Conservation (phyloP, 179 eudicot genomes). For the Camellia oleifera region DNA sequence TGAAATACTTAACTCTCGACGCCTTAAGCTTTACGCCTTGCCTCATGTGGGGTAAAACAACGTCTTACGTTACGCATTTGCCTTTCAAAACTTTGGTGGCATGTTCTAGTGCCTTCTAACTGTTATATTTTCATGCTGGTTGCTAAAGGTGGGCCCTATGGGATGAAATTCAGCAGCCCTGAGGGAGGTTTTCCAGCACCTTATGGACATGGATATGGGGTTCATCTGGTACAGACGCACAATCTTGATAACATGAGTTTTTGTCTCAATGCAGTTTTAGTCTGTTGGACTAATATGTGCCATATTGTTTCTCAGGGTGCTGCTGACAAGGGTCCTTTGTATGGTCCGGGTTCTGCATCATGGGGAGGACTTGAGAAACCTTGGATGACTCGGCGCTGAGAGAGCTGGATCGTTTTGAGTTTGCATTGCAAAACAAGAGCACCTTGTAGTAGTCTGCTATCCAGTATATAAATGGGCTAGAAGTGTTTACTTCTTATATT, state of each 20-base stretch:
- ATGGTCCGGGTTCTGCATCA: constrained; percentile 78
- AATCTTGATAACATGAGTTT: constrained; percentile 5
- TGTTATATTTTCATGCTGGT: constrained; percentile 12
- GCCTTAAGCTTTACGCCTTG: too few relatives aligned
- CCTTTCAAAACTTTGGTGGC: too few relatives aligned
- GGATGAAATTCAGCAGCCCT: constrained; percentile 54
- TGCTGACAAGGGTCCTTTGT: constrained; percentile 68
- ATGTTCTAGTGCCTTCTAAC: neutral
- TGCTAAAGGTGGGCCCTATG: constrained; percentile 70
- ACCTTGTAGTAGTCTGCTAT: constrained; percentile 18
- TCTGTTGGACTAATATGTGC: constrained; percentile 8
- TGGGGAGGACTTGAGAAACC: constrained; percentile 79
- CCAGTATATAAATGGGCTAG: constrained; percentile 36
- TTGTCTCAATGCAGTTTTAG: constrained; percentile 8
- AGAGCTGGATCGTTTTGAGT: constrained; percentile 17
- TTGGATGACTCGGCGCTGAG: constrained; percentile 63
- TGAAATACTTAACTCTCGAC: too few relatives aligned
- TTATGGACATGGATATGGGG: constrained; percentile 76
- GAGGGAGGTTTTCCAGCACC: constrained; percentile 60
- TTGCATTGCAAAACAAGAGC: constrained; percentile 13
- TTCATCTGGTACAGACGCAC: constrained; percentile 55
- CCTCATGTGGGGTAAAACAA: too few relatives aligned
- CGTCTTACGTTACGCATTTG: too few relatives aligned
- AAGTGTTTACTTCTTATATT: constrained; percentile 34
- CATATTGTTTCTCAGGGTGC: constrained; percentile 55